Evolutionary conservation across 208 protist species (phyloP).

Genomic region (Wallacemonas sp.): DNA sequence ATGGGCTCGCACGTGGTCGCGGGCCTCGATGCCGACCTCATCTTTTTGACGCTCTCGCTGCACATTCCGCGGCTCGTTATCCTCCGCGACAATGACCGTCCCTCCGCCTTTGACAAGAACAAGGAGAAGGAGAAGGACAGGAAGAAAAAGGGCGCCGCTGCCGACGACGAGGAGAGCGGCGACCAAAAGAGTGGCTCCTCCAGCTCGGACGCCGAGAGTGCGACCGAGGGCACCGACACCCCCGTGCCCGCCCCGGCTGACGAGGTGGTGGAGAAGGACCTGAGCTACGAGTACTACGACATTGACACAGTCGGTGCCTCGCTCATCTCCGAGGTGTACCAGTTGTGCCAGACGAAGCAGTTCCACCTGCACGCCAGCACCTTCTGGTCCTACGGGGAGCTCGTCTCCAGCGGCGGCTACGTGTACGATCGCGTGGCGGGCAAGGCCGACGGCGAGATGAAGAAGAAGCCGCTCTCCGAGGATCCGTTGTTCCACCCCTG

Average conservation of each 20-base stretch:
- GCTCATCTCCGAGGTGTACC: constrained; percentile 73
- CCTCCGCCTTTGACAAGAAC: constrained; percentile 37
- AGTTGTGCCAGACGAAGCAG: constrained; percentile 50
- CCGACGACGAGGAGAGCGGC: neutral
- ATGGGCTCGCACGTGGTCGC: constrained; percentile 97
- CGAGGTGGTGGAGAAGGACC: constrained; percentile 19
- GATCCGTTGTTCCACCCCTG: constrained; percentile 50
- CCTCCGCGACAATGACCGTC: constrained; percentile 74
- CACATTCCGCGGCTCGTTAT: constrained; percentile 95
- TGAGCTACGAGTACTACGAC: constrained; percentile 69
- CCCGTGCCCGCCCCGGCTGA: neutral
- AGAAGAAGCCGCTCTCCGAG: neutral
- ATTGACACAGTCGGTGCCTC: constrained; percentile 60
- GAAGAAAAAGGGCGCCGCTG: neutral
- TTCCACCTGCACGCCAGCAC: constrained; percentile 25
- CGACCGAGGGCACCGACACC: constrained; percentile 10
- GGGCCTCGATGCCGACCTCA: constrained; percentile 99
- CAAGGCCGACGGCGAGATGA: constrained; percentile 1
- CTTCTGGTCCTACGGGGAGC: constrained; percentile 16
- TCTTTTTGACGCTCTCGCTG: constrained; percentile 96
- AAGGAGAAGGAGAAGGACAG: constrained; percentile 21
- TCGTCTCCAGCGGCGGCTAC: constrained; percentile 60
- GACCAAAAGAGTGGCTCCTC: too few species aligned
- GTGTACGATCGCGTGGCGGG: constrained; percentile 38
- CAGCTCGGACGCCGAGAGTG: constrained; percentile 3